Percentiles rank a stretch among this genome's conserved stretches.
Conservation (phyloP, 345 rosid genomes). For the Corchorus olitorius region DNA sequence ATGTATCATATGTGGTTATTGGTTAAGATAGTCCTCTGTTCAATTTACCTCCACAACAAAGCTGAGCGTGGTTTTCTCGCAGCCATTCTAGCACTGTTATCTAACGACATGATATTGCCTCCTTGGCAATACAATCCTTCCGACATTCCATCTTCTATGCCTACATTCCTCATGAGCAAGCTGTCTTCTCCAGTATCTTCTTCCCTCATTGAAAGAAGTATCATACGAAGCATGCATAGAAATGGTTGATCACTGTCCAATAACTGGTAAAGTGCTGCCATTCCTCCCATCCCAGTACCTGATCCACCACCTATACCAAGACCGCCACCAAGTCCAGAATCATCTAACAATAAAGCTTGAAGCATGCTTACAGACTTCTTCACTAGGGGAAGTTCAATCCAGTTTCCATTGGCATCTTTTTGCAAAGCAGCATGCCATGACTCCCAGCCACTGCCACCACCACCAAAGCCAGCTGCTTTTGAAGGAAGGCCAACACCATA, state of each 20-base stretch:
- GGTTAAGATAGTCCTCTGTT: neutral
- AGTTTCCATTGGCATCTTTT: constrained; percentile 89
- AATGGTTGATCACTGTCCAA: constrained; percentile 99
- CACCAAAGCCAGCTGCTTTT: constrained; percentile 64
- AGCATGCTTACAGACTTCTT: constrained; percentile 97
- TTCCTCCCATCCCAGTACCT: constrained; percentile 99
- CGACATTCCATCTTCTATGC: constrained; percentile 48
- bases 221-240: constrained; percentile 99
- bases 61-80: constrained; percentile 80
- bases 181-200: constrained; percentile 82
- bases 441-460: constrained; percentile 96
- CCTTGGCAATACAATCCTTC: constrained; percentile 51
- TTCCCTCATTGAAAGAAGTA: constrained; percentile 96
- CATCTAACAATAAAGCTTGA: constrained; percentile 91
- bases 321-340: constrained; percentile 99
- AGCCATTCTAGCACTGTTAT: constrained; percentile 56
- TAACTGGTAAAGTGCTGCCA: constrained; percentile 93
- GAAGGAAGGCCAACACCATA: constrained; percentile 89
- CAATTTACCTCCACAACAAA: constrained; percentile 87
- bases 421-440: constrained; percentile 84
- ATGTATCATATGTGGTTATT: constrained; percentile 10
- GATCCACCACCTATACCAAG: constrained; percentile 99
- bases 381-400: constrained; percentile 95
- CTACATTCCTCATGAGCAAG: constrained; percentile 64
- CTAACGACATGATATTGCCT: constrained; percentile 42